Evolutionary conservation across 805 yeast genomes (phyloP).

Genomic region (Starmera amethionina): DNA sequence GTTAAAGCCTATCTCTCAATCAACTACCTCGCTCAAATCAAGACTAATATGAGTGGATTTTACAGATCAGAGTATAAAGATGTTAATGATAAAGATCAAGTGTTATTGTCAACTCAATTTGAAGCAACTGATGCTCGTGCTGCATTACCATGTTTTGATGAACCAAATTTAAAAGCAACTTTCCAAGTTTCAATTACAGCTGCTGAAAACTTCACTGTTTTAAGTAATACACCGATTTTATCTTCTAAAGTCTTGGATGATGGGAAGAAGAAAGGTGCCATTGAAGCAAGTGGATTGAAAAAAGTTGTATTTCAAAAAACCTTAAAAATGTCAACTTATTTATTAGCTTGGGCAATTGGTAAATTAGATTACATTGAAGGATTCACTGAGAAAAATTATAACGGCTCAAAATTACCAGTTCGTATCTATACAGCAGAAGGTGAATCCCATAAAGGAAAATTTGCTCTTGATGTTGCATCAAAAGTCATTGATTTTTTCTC

Average conservation of each 20-base stretch:
- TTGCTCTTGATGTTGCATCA: slow-evolving; percentile 64
- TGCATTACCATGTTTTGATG: slow-evolving; percentile 81
- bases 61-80: slow-evolving; percentile 60
- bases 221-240: slow-evolving; percentile 57
- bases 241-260: slow-evolving; percentile 35
- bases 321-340: slow-evolving; percentile 75
- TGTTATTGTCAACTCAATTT: slow-evolving; percentile 75
- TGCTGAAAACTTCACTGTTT: slow-evolving; percentile 41
- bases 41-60: slow-evolving; percentile 73
- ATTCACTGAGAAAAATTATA: slow-evolving; percentile 21
- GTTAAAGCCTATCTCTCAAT: slow-evolving; percentile 34
- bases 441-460: slow-evolving; percentile 55
- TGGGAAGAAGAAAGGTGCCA: slow-evolving; percentile 40
- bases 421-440: slow-evolving; percentile 78
- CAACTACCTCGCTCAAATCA: slow-evolving; percentile 48
- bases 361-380: slow-evolving; percentile 64
- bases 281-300: slow-evolving; percentile 16
- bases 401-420: slow-evolving; percentile 64
- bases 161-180: slow-evolving; percentile 70
- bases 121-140: slow-evolving; percentile 80
- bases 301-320: slow-evolving; percentile 47
- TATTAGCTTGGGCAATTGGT: slow-evolving; percentile 75
- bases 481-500: slow-evolving; percentile 68
- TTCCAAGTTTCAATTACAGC: slow-evolving; percentile 57
- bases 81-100: slow-evolving; percentile 49